Conservation (phyloP, 352 stramenopile species). For the Phytophthora rubi region DNA sequence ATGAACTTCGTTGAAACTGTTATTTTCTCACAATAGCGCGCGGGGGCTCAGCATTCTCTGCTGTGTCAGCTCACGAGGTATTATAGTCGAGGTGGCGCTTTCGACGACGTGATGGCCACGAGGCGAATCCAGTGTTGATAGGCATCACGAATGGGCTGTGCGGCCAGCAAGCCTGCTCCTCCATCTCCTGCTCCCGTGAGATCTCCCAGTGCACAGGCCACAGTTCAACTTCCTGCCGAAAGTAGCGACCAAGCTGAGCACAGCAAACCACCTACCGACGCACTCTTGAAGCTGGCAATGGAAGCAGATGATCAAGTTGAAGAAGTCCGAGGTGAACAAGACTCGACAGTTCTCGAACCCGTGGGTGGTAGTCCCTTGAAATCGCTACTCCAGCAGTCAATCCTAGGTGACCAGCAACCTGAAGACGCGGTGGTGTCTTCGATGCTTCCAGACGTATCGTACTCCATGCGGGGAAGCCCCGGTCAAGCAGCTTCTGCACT, state of each 20-base stretch:
- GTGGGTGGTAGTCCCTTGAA: constrained; percentile 21
- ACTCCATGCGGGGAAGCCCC: constrained; percentile 37
- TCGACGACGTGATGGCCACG: constrained; percentile 29
- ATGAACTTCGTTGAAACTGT: constrained; percentile 2
- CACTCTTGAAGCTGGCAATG: constrained; percentile 33
- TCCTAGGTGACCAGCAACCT: constrained; percentile 25
- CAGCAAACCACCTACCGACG: constrained; percentile 8
- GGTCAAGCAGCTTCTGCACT: constrained; percentile 13
- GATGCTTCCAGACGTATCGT: constrained; percentile 40
- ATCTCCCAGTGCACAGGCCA: not conserved
- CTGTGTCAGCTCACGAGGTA: not conserved
- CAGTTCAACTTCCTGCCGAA: not conserved
- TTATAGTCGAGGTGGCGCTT: not conserved
- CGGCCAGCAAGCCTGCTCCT: constrained; percentile 23
- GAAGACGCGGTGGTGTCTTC: constrained; percentile 21
- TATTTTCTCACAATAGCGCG: constrained; percentile 21
- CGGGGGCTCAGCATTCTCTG: not conserved
- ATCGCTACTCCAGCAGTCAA: constrained; percentile 27
- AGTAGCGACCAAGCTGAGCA: constrained; percentile 2
- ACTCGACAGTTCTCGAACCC: constrained; percentile 1
- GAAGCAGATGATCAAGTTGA: constrained; percentile 5
- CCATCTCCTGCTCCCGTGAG: not conserved
- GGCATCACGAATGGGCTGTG: constrained; percentile 31
- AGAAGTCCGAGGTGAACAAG: not conserved
- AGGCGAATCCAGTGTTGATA: constrained; percentile 6